Evolutionary conservation across 768 basidiomycete genomes (phyloP), one percentile per base, ranked within the genome.

Genomic region (Podaxis sp.): DNA sequence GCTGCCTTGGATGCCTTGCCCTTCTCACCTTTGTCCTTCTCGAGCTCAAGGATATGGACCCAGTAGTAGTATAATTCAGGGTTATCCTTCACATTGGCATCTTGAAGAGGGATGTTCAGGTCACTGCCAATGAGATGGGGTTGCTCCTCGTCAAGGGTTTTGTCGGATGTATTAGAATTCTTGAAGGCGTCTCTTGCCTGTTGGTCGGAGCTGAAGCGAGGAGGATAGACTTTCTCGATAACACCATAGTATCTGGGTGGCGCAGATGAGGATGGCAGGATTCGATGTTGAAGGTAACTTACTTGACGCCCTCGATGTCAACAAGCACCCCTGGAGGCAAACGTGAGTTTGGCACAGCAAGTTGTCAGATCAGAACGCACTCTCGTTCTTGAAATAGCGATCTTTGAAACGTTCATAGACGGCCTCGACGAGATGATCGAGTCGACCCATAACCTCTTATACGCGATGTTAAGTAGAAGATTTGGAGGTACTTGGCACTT

Each of bases 331-430:
- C 93, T 96, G 70, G n/a, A 66, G 58, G 52, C 68, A 64, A 55
- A 62, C 61, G 62, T 58, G 26, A 55, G 55, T 63, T n/a, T 66
- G 54, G 33, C 57, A 65, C 12, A 73, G 50, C 68, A 68, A 65
- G 38, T 26, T 56, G 49, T 38, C 50, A 26, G 50, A 17, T 60
- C 60, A 58, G 50, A 62, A 86, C 95, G 64, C 70, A 96, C 95
- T 89, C 77, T 99, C 97, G 67, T 87, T 88, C 48, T 84, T 78
- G 75, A 95, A 99, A 76, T 95, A 99, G 33, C 97, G 86, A 77
- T 99, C 92, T 70, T 95, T 95, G 83, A 95, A 99, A 58, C 97
- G 90, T 66, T 98, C 96, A 70, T 87, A 97, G 41, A 98, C 92
- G 55, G 90, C 89, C 74, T 99, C 97, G 17, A 96, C 95, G 20